Percentiles rank a stretch among this genome's conserved stretches.
phyloP scores from a whole-genome alignment of 2,329 filamentous ascomycete species.

The Aspergillus persii region DNA sequence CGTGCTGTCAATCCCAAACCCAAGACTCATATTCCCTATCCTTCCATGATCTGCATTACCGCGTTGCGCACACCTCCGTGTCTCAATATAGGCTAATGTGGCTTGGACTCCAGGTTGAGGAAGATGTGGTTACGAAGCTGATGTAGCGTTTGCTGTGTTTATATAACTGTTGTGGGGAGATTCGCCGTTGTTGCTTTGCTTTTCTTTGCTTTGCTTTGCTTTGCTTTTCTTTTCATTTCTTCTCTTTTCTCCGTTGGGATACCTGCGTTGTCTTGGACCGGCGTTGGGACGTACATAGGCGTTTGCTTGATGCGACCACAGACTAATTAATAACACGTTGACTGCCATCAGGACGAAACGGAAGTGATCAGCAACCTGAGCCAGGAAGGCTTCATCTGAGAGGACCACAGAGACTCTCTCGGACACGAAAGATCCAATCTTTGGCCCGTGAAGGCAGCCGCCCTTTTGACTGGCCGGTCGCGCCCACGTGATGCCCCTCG shows the following conservation, averaged over 20 bases:
- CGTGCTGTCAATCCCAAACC: neutral
- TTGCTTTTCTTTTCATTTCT: constrained; percentile 4
- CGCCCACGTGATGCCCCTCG: constrained; percentile 36
- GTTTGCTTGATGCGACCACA: constrained; percentile 21
- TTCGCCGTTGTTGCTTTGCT: constrained; percentile 3
- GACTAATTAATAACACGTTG: constrained; percentile 34
- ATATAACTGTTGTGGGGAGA: constrained; percentile 13
- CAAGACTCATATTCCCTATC: neutral
- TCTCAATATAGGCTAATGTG: constrained; percentile 38
- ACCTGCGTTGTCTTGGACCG: constrained; percentile 16
- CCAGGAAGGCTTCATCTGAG: constrained; percentile 25
- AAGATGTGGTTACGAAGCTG: constrained; percentile 81
- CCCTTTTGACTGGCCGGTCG: constrained; percentile 41
- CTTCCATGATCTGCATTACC: neutral
- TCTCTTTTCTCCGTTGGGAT: constrained; percentile 7
- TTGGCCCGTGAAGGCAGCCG: constrained; percentile 36
- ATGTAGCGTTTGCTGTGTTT: constrained; percentile 58
- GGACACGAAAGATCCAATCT: too few relatives aligned
- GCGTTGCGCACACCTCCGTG: neutral
- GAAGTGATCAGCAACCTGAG: constrained; percentile 28
- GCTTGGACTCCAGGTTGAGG: constrained; percentile 67
- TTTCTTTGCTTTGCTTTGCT: constrained; percentile 5
- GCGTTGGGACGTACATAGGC: constrained; percentile 32
- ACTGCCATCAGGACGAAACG: constrained; percentile 29
- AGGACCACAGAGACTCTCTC: too few relatives aligned